Evolutionary conservation across 1,139 yeast genomes (phyloP).

Genomic region (Magnusiomyces magnusii): DNA sequence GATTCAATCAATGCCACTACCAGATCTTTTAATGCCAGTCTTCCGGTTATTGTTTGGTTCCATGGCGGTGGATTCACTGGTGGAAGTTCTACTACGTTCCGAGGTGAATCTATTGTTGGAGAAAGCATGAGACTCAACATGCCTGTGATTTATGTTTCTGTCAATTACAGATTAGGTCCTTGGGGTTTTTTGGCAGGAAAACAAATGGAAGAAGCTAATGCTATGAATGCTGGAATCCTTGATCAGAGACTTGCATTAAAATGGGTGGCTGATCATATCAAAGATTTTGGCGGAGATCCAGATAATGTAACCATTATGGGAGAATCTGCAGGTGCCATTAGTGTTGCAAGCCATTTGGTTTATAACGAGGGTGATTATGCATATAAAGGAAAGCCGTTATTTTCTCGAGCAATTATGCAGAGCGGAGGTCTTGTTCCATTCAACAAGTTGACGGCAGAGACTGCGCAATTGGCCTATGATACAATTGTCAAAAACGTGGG

Average conservation of each 20-base stretch:
- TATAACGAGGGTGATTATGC: constrained; percentile 23
- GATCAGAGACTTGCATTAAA: constrained; percentile 34
- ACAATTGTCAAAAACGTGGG: constrained; percentile 13
- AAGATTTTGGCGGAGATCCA: constrained; percentile 35
- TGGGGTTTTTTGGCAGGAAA: constrained; percentile 32
- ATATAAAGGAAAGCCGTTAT: constrained; percentile 21
- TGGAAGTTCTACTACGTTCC: constrained; percentile 20
- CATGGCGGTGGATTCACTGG: constrained; percentile 28
- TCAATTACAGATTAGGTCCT: constrained; percentile 30
- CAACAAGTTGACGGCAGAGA: constrained; percentile 8
- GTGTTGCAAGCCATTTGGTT: constrained; percentile 28
- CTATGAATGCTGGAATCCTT: constrained; percentile 28
- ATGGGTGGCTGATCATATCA: constrained; percentile 34
- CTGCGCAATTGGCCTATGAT: constrained; percentile 10
- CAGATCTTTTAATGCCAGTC: constrained; percentile 7
- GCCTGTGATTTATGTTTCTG: constrained; percentile 15
- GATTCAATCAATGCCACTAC: constrained; percentile 1
- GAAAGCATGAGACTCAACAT: constrained; percentile 10
- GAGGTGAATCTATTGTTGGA: constrained; percentile 8
- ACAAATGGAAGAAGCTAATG: constrained; percentile 19
- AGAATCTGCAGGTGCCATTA: constrained; percentile 35
- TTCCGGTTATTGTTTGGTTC: constrained; percentile 30
- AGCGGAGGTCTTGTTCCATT: constrained; percentile 10
- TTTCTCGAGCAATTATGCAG: constrained; percentile 28
- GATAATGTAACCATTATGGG: constrained; percentile 32